Evolutionary conservation across 2,329 filamentous ascomycete genomes (phyloP), one percentile per base, ranked within the genome.

Genomic region (Aspergillus ochraceoroseus): DNA sequence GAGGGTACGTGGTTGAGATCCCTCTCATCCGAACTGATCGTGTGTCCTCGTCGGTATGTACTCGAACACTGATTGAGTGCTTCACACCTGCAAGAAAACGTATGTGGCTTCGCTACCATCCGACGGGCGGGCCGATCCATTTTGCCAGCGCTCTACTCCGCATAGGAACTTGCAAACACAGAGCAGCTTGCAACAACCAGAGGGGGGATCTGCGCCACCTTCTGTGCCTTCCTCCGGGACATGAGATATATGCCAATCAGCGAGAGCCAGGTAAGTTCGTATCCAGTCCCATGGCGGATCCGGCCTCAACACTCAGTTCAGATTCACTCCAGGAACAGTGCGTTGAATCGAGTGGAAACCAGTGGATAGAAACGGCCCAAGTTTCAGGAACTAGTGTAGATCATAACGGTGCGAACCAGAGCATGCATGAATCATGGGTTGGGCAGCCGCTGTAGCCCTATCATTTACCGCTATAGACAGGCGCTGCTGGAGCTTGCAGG

Each of bases 311-410:
- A 7, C 13, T 32, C 33, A 29, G 33, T 37, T 38, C 32, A 13
- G 34, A 25, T 20, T 38, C 34, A 43, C n/a, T 30, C 13, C 22
- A 33, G 32, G 17, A 22, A 26, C 41, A 34, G 19, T 32, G 35
- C 41, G 31, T 35, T 9, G 17, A 25, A 30, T 43, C 25, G 26
- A 34, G 17, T 15, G 5, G 29, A 27, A 39, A 13, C 14, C 11
- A 39, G n/a, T 38, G 41, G 41, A n/a, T 15, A 12, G 18, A 15
- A 35, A 25, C 18, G 8, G 20, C 14, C 38, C 38, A 41, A 26
- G 38, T 36, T 25, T 34, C 41, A 43, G 41, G 41, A 35, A 31
- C 40, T 32, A 38, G 27, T 14, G 41, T 35, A 43, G 35, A 35
- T 39, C 41, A 39, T 39, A 33, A 32, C 31, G 29, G 35, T 11